A percentile compares a stretch with the other conserved stretches of the same genome.
Evolutionary conservation across 495 filamentous ascomycete genomes (phyloP).

Genomic region (Neurospora pannonica): DNA sequence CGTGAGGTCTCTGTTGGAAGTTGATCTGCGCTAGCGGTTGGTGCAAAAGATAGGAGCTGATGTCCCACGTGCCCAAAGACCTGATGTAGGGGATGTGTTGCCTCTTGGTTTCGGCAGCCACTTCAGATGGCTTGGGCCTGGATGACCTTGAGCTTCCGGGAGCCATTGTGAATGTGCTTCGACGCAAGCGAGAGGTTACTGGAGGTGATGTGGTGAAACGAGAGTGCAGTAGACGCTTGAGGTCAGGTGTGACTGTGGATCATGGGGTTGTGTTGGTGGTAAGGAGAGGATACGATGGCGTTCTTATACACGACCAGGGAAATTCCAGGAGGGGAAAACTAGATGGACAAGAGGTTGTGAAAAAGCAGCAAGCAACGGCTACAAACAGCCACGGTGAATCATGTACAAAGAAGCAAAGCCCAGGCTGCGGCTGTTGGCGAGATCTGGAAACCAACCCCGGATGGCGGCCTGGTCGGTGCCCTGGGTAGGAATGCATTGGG

Average conservation of each 20-base stretch:
- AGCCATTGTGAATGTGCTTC: constrained; percentile 38
- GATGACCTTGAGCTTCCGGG: constrained; percentile 23
- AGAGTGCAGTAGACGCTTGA: background rate
- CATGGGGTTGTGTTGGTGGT: background rate
- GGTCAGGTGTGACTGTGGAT: background rate
- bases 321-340: background rate
- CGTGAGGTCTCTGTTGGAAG: constrained; percentile 19
- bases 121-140: constrained; percentile 56
- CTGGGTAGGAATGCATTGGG: background rate
- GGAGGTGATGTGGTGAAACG: background rate
- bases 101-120: constrained; percentile 59
- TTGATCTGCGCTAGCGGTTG: constrained; percentile 31
- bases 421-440: background rate
- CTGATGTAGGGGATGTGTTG: constrained; percentile 51
- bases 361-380: background rate
- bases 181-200: background rate
- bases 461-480: background rate
- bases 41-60: constrained; percentile 40
- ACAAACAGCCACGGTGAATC: background rate
- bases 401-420: background rate
- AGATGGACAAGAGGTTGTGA: background rate
- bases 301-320: background rate
- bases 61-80: constrained; percentile 32
- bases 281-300: background rate
- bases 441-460: background rate